Conservation (phyloP, 2,329 filamentous ascomycete species). For the Fusarium falciforme region DNA sequence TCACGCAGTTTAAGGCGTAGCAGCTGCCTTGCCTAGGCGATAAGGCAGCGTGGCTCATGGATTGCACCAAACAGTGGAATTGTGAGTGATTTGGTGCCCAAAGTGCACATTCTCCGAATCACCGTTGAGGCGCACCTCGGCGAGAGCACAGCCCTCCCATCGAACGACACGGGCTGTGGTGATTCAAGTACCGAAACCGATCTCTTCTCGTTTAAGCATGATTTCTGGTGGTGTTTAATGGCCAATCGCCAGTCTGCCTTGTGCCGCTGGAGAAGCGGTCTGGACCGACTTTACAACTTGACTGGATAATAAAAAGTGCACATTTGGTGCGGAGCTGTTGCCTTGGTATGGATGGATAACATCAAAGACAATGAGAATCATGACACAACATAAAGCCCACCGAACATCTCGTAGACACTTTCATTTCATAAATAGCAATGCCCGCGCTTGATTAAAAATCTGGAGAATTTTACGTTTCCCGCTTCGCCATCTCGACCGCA, state of each 20-base stretch:
- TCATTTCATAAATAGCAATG: neutral
- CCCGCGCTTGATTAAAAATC: neutral
- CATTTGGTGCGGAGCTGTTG: slow-evolving; percentile 8
- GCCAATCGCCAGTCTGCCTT: slow-evolving; percentile 23
- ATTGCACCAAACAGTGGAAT: neutral
- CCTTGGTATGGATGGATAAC: neutral
- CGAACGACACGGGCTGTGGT: neutral
- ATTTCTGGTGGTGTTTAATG: neutral
- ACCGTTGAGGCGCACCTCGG: neutral
- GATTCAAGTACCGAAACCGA: neutral
- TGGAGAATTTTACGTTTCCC: neutral
- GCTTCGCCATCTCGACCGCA: neutral
- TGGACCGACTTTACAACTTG: neutral
- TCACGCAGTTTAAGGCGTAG: slow-evolving; percentile 16
- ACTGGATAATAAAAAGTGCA: slow-evolving; percentile 23
- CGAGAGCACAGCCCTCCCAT: neutral
- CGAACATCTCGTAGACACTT: neutral
- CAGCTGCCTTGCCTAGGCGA: neutral
- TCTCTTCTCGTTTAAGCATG: neutral
- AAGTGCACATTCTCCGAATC: neutral
- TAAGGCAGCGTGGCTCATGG: neutral
- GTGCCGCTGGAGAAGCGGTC: slow-evolving; percentile 5
- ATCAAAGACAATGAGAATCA: neutral
- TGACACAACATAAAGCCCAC: neutral
- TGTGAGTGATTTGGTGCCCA: neutral